Percentiles rank a stretch among this genome's conserved stretches.
phyloP scores from a whole-genome alignment of 208 protist species.

The Trypanosoma cruzi region DNA sequence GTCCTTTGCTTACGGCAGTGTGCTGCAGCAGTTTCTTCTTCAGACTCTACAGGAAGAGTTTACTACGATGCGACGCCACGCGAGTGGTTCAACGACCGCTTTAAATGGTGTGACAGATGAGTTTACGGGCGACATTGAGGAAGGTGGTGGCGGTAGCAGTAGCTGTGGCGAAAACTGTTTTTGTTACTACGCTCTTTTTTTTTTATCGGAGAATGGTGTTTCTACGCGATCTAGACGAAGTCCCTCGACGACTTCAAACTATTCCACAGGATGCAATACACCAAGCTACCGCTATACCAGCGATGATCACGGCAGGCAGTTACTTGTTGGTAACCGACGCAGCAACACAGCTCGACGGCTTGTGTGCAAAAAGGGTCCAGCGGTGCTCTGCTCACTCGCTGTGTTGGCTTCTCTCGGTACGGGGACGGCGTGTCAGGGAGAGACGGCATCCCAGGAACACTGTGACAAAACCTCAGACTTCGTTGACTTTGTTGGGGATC shows the following conservation, averaged over 20 bases:
- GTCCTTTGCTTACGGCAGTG: not conserved
- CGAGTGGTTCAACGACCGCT: not conserved
- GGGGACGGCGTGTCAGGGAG: not conserved
- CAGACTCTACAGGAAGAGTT: slow-evolving; percentile 23
- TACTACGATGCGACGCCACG: slow-evolving; percentile 17
- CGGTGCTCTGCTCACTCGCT: slow-evolving; percentile 16
- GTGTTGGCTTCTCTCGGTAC: slow-evolving; percentile 12
- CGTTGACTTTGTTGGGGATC: slow-evolving; percentile 30
- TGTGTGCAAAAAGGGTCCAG: not conserved
- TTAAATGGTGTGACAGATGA: not conserved
- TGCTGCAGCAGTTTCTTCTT: slow-evolving; percentile 26
- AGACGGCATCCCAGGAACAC: not conserved
- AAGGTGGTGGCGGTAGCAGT: not conserved
- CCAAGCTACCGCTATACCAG: not conserved
- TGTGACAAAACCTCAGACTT: slow-evolving; percentile 25
- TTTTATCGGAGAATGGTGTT: not conserved
- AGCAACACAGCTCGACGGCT: not conserved
- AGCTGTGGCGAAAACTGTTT: not conserved
- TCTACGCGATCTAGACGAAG: not conserved
- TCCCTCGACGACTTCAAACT: slow-evolving; percentile 4
- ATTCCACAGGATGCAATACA: slow-evolving; percentile 12
- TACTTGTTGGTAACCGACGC: not conserved
- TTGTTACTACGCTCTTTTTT: slow-evolving; percentile 7
- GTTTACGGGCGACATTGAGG: not conserved
- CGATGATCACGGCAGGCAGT: not conserved